phyloP scores from a whole-genome alignment of 345 rosid genomes.

The Populus alba region DNA sequence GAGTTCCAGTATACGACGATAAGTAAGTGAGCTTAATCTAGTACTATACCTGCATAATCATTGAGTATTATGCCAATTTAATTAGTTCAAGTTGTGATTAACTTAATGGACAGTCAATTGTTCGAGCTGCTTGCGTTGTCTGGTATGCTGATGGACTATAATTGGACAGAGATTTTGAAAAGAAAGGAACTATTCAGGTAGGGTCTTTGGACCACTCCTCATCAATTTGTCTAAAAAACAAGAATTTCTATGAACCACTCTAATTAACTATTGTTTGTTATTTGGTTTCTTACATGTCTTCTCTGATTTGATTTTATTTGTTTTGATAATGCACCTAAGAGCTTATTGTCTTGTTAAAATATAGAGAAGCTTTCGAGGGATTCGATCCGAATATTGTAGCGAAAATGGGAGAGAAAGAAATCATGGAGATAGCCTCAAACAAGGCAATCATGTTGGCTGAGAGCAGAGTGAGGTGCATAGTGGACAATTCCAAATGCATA shows the following conservation, averaged over 20 bases:
- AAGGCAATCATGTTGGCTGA: constrained; percentile 76
- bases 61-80: background rate
- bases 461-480: constrained; percentile 77
- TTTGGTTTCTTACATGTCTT: background rate
- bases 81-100: background rate
- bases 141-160: constrained; percentile 96
- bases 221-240: background rate
- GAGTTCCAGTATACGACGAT: constrained; percentile 91
- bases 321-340: background rate
- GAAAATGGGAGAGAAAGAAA: constrained; percentile 79
- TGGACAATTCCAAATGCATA: constrained; percentile 88
- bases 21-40: constrained; percentile 44
- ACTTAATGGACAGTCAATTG: constrained; percentile 52
- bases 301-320: background rate
- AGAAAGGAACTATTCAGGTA: constrained; percentile 71
- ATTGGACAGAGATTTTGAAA: constrained; percentile 93
- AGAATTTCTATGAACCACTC: background rate
- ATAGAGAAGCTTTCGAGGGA: constrained; percentile 73
- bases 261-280: background rate
- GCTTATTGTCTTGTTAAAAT: background rate
- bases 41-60: background rate
- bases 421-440: constrained; percentile 62
- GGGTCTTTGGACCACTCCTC: background rate
- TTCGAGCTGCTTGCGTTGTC: constrained; percentile 87
- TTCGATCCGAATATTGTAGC: constrained; percentile 77